Conservation (phyloP, 1,139 yeast genomes). For the Protomyces gravidus region DNA sequence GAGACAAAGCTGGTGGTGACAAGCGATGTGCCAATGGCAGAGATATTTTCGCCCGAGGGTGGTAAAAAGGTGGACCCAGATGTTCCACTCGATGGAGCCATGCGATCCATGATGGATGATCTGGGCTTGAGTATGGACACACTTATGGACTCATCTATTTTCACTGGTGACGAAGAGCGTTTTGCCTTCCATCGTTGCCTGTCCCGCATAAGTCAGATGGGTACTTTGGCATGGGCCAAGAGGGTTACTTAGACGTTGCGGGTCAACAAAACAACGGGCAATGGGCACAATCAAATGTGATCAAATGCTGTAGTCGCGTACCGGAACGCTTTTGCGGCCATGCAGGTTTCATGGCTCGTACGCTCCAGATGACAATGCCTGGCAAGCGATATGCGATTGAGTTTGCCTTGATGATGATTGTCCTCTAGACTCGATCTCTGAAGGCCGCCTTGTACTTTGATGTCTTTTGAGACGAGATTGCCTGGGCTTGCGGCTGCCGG, state of each 20-base stretch:
- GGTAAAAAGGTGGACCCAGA: slow-evolving; percentile 27
- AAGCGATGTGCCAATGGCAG: slow-evolving; percentile 76
- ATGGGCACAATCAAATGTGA: neutral
- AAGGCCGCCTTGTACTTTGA: too few relatives aligned
- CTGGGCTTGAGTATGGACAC: slow-evolving; percentile 72
- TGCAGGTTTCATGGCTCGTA: too few relatives aligned
- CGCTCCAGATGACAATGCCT: too few relatives aligned
- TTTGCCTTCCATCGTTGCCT: slow-evolving; percentile 96
- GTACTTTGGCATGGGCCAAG: slow-evolving; percentile 87
- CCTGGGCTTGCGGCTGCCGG: too few relatives aligned
- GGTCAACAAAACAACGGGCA: too few relatives aligned
- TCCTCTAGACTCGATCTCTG: too few relatives aligned
- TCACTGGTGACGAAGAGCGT: slow-evolving; percentile 84
- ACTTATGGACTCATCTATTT: slow-evolving; percentile 75
- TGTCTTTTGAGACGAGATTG: too few relatives aligned
- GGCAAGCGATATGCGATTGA: too few relatives aligned
- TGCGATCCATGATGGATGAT: slow-evolving; percentile 58
- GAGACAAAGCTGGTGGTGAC: slow-evolving; percentile 85
- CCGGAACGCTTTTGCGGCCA: too few relatives aligned
- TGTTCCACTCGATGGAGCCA: slow-evolving; percentile 19
- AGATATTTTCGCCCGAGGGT: slow-evolving; percentile 49
- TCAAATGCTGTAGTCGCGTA: too few relatives aligned
- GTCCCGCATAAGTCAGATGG: slow-evolving; percentile 87
- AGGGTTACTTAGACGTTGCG: neutral
- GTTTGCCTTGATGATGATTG: too few relatives aligned